Base-by-base conservation (phyloP, 2,329 filamentous ascomycete genomes). In the Fusarium floridanum region DNA sequence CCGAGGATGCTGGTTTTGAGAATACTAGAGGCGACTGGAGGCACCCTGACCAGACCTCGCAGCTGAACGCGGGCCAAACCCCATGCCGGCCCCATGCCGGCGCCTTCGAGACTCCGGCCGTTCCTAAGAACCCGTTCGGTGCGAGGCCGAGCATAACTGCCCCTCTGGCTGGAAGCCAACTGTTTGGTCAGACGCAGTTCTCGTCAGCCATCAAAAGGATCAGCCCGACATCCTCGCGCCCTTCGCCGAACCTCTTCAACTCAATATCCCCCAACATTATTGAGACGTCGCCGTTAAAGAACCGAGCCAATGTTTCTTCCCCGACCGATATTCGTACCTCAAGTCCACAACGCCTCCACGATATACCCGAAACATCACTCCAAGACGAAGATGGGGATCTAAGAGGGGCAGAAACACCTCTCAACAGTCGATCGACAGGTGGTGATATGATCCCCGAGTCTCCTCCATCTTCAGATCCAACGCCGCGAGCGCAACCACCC, bases 191-290 rank as follows among this genome's bases (percentile, higher is more conserved):
- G 72, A 90, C 89, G 0, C 89, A 89, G 71, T 79, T 82, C 36
- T 90, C 89, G 2, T 90, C 89, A 2, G 88, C 84, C 1, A 76
- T 85, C 17, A 89, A 86, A 75, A 83, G 82, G 27, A 79, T 83
- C 55, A 91, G 88, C 67, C 89, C 89, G 22, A 90, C 89, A 0
- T 90, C 88, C 2, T 91, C 89, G 1, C 84, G 89, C 12, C 89
- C 89, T 0, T 91, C 89, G 1, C 89, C 89, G 0, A 82, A 85
- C 48, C 75, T 86, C 5, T 85, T 88, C 27, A 83, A 87, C 61
- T 81, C 83, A 1, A 85, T 87, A 5, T 88, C 88, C 3, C 84
- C 87, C 1, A 86, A 86, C 50, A 79, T 81, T 3, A 77, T 83
- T 3, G 81, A 83, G 71, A 83, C 82, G 0, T 90, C 88, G 2